Evolutionary conservation across 352 stramenopile genomes (phyloP).

Genomic region (Phytophthora quininea): DNA sequence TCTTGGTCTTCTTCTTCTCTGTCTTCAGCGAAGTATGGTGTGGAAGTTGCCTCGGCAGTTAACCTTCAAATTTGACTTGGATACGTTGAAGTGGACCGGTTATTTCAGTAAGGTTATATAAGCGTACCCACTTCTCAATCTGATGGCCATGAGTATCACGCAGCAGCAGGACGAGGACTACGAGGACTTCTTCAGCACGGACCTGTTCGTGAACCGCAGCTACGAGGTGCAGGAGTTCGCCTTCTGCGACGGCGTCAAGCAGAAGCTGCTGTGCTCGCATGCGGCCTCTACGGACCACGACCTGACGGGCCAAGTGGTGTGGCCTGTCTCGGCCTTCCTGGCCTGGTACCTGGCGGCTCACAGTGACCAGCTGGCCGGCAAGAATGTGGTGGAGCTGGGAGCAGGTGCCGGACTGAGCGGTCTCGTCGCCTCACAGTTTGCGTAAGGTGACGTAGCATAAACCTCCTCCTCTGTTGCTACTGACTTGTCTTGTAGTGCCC

Average conservation of each 20-base stretch:
- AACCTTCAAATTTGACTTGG: no score
- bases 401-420: conserved; percentile 61
- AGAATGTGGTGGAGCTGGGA: conserved; percentile 60
- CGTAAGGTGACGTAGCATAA: conserved; percentile 19
- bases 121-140: background rate
- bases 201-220: conserved; percentile 69
- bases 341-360: conserved; percentile 52
- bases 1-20: no score
- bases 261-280: conserved; percentile 53
- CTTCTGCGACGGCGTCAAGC: conserved; percentile 48
- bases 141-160: conserved; percentile 17
- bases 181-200: conserved; percentile 60
- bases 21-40: no score
- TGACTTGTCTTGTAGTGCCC: conserved; percentile 31
- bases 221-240: conserved; percentile 58
- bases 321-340: conserved; percentile 69
- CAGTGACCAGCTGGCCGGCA: conserved; percentile 40
- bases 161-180: conserved; percentile 29
- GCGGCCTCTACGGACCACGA: conserved; percentile 76
- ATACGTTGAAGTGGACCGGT: no score
- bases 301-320: conserved; percentile 80
- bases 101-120: background rate
- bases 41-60: no score
- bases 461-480: background rate
- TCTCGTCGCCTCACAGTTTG: conserved; percentile 66